Base-by-base conservation (phyloP, 495 filamentous ascomycete species). In the Talaromyces adpressus region DNA sequence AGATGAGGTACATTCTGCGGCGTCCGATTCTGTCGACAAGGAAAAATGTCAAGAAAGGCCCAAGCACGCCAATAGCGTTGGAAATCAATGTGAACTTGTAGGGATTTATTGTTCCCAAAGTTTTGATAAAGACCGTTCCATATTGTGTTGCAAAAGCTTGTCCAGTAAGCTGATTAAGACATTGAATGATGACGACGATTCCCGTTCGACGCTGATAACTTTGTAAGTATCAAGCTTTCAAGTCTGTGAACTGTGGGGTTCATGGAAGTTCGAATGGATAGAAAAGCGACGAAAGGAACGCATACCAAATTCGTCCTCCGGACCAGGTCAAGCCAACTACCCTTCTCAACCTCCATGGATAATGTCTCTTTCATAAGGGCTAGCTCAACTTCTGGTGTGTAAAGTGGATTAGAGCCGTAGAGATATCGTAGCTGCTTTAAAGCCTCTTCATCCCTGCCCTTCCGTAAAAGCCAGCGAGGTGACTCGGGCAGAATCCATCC, bases 401-500 rank as follows among this genome's bases (percentile, higher is more conserved):
- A 23, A 5, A 23, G 22, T n/a, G 63, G 58, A 23, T 27, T 51
- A 62, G 53, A 22, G 68, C 65, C 3, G 59, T 65, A 59, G 47
- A 67, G 62, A 54, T 64, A 57, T 63, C 58, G 56, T 4, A 72
- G 45, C 3, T 66, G 30, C 27, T 51, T 45, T 45, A 64, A 52
- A 47, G 74, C 73, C 56, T 75, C 68, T 22, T 68, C 57, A 1
- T 63, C 60, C 3, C 69, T 66, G 34, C 64, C 71, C 8, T 69
- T 69, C 4, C 73, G 57, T 14, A 76, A 62, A 16, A 72, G 64
- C 71, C 70, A 75, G 1, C 73, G 66, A 9, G 74, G 71, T 1
- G 73, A 62, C 56, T 72, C 64, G 7, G 73, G 71, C 6, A 71
- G 71, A 49, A 74, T 70, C 73, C 73, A 76, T n/a, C 72, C 66